phyloP scores from a whole-genome alignment of 208 protist species.

The Acanthamoeba rhysodes region DNA sequence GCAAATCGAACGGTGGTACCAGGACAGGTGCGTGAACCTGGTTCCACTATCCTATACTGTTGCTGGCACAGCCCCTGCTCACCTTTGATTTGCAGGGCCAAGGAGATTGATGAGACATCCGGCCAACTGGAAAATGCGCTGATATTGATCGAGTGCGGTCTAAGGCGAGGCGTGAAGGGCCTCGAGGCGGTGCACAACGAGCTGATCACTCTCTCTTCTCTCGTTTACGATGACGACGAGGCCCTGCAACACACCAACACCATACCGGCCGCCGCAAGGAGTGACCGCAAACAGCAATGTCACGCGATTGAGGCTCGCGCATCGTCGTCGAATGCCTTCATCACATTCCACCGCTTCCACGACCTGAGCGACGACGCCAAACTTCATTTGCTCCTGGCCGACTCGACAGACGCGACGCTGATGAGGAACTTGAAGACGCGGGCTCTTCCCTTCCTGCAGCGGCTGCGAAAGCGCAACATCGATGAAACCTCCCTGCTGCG shows the following conservation, averaged over 20 bases:
- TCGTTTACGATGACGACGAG: constrained; percentile 25
- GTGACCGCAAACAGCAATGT: neutral
- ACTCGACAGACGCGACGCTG: constrained; percentile 59
- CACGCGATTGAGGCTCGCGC: neutral
- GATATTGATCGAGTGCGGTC: constrained; percentile 20
- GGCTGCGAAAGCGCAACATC: neutral
- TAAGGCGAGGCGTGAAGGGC: neutral
- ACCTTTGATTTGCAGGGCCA: neutral
- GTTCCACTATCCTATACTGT: neutral
- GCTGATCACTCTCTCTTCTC: neutral
- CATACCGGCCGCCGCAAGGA: neutral
- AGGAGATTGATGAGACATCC: constrained; percentile 55
- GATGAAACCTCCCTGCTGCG: constrained; percentile 11
- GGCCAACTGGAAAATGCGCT: constrained; percentile 64
- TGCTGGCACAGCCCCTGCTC: too few species aligned
- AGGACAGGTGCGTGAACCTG: neutral
- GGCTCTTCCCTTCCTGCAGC: constrained; percentile 53
- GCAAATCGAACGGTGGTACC: constrained; percentile 15
- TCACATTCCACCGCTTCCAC: constrained; percentile 45
- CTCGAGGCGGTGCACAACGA: constrained; percentile 11
- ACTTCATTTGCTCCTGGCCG: constrained; percentile 8
- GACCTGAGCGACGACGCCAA: constrained; percentile 13
- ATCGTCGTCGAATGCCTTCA: neutral
- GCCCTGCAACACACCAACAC: neutral
- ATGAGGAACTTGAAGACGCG: constrained; percentile 13